Conservation (phyloP, 108 stramenopile species). For the Nannochloropsis gaditana region DNA sequence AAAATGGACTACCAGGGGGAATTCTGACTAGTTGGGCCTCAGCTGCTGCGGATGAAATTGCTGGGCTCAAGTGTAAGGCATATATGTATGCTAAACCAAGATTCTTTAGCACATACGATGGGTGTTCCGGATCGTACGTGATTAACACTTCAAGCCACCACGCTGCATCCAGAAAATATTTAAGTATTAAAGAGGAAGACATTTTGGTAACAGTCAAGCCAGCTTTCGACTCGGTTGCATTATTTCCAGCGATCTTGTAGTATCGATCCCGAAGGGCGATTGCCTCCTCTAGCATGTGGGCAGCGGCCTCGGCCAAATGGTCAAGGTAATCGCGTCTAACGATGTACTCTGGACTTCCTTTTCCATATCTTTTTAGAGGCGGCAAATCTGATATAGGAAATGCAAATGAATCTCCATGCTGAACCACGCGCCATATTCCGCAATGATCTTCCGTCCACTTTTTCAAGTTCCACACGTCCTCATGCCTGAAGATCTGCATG, state of each 20-base stretch:
- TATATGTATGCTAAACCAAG: neutral
- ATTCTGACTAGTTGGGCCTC: neutral
- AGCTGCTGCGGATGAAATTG: neutral
- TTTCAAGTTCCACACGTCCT: neutral
- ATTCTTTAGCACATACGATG: neutral
- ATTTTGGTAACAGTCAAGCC: neutral
- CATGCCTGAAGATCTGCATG: constrained; percentile 9
- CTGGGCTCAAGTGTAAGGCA: neutral
- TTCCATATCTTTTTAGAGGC: neutral
- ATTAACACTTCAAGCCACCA: neutral
- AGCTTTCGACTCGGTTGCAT: neutral
- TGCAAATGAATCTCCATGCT: neutral
- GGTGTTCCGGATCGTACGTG: neutral
- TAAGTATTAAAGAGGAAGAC: neutral
- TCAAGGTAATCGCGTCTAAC: neutral
- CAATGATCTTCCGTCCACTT: neutral
- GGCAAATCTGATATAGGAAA: neutral
- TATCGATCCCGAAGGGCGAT: neutral
- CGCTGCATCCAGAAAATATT: neutral
- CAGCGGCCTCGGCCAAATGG: constrained; percentile 12
- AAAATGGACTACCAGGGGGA: neutral
- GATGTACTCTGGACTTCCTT: neutral
- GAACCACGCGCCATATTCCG: neutral
- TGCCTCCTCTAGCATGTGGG: neutral
- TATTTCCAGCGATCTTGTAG: neutral